Conservation (phyloP, 2,329 filamentous ascomycete species). For the Akanthomyces lecanii region DNA sequence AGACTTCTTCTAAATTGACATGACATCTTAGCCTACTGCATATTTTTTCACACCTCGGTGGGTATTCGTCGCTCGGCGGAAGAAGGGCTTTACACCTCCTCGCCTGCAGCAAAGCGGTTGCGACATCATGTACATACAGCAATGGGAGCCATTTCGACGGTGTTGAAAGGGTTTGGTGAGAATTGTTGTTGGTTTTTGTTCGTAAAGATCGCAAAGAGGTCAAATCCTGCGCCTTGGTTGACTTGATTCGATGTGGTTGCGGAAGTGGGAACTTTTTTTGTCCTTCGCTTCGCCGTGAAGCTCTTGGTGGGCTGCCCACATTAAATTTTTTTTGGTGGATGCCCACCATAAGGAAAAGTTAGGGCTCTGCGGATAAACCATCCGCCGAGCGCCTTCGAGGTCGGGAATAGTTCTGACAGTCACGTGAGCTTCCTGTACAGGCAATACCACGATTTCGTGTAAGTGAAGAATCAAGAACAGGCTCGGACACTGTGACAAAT, state of each 20-base stretch:
- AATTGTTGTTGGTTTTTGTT: constrained; percentile 20
- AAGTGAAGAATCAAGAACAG: background rate
- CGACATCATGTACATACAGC: constrained; percentile 72
- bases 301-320: constrained; percentile 19
- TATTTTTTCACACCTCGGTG: background rate
- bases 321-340: constrained; percentile 27
- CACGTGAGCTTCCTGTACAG: constrained; percentile 12
- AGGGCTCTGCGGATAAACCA: constrained; percentile 30
- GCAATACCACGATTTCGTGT: background rate
- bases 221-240: constrained; percentile 71
- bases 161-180: constrained; percentile 25
- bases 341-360: constrained; percentile 25
- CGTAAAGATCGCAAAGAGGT: constrained; percentile 56
- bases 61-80: constrained; percentile 24
- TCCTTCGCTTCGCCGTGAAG: constrained; percentile 7
- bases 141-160: constrained; percentile 71
- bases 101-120: constrained; percentile 90
- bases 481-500: background rate
- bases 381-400: background rate
- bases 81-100: constrained; percentile 22
- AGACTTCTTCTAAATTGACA: constrained; percentile 62
- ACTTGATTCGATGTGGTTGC: constrained; percentile 19
- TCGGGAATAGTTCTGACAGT: background rate
- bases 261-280: constrained; percentile 17
- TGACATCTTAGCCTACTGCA: constrained; percentile 95